Percentiles rank a stretch among this genome's conserved stretches.
phyloP scores from a whole-genome alignment of 78 protist species.

The Dictyostelium intermedium region DNA sequence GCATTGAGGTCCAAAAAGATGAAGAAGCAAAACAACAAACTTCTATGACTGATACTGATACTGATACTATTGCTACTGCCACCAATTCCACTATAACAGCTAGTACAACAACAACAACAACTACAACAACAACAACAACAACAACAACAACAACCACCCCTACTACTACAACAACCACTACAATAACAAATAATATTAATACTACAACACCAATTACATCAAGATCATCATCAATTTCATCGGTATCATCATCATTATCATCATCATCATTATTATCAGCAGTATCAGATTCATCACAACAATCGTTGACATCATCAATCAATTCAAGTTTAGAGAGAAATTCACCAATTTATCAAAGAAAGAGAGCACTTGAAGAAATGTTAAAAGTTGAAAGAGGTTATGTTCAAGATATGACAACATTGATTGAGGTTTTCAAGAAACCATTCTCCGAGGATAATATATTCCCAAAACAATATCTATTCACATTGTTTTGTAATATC shows the following conservation, averaged over 20 bases:
- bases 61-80: neutral
- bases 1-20: neutral
- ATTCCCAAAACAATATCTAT: slow-evolving; percentile 25
- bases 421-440: slow-evolving; percentile 44
- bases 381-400: slow-evolving; percentile 41
- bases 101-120: neutral
- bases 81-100: neutral
- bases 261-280: slow-evolving; percentile 41
- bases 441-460: slow-evolving; percentile 6
- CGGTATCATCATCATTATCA: slow-evolving; percentile 45
- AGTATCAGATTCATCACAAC: neutral
- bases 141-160: neutral
- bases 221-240: slow-evolving; percentile 58
- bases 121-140: neutral
- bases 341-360: slow-evolving; percentile 10
- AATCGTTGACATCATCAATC: neutral
- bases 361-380: slow-evolving; percentile 40
- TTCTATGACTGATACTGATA: neutral
- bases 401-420: slow-evolving; percentile 52
- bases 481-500: slow-evolving; percentile 31
- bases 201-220: slow-evolving; percentile 4
- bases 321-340: neutral
- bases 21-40: neutral
- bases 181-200: neutral
- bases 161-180: neutral